Percentiles rank a stretch among this genome's conserved stretches.
Evolutionary conservation across 805 yeast species (phyloP).

Genomic region (Saturnispora dispora): DNA sequence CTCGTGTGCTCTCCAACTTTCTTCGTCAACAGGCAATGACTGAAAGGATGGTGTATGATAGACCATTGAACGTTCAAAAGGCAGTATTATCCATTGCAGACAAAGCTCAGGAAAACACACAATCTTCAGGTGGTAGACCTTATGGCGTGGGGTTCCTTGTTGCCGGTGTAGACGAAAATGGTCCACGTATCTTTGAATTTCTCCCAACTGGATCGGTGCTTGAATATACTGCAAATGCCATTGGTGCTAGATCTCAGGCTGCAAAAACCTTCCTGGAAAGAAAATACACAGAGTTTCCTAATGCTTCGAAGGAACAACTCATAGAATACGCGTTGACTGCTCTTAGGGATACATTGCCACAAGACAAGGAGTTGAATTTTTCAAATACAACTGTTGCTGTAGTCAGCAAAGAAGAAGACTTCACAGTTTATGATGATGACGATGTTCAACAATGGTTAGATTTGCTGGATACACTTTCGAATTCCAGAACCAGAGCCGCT

Average conservation of each 20-base stretch:
- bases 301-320: conserved; percentile 57
- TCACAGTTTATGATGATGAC: conserved; percentile 79
- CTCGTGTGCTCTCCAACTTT: conserved; percentile 83
- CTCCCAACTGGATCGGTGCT: conserved; percentile 91
- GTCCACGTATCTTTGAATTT: conserved; percentile 90
- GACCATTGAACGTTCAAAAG: conserved; percentile 73
- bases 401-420: conserved; percentile 70
- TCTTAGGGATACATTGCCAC: conserved; percentile 85
- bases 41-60: conserved; percentile 73
- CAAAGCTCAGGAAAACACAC: conserved; percentile 95
- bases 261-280: conserved; percentile 94
- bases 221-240: conserved; percentile 89
- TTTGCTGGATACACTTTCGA: conserved; percentile 55
- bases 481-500: conserved; percentile 41
- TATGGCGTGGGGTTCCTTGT: conserved; percentile 94
- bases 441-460: conserved; percentile 78
- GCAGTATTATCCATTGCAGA: conserved; percentile 86
- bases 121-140: conserved; percentile 92
- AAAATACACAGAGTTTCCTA: conserved; percentile 58
- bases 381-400: conserved; percentile 86
- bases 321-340: conserved; percentile 84
- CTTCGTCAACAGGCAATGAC: conserved; percentile 88
- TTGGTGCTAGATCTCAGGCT: conserved; percentile 98
- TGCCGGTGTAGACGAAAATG: conserved; percentile 87
- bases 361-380: conserved; percentile 81